Evolutionary conservation across 2,329 filamentous ascomycete species (phyloP).

Genomic region (Fusarium irregulare): DNA sequence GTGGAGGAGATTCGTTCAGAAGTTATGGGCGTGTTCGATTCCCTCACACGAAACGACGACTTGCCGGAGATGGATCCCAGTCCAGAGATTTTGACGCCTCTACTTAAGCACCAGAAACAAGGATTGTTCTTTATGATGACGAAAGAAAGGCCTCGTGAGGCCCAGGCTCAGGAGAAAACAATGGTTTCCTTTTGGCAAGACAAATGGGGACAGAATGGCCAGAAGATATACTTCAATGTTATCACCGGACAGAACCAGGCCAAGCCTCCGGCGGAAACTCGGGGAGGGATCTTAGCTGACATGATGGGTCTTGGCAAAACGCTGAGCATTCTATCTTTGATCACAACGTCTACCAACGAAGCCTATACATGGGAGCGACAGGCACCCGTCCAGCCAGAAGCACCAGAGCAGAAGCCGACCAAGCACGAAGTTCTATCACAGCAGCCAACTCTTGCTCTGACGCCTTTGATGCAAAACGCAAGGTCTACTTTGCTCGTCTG

Average conservation of each 20-base stretch:
- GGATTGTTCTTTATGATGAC: constrained; percentile 86
- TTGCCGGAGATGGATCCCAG: constrained; percentile 79
- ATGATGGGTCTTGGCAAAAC: constrained; percentile 94
- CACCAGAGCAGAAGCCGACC: constrained; percentile 54
- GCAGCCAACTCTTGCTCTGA: constrained; percentile 60
- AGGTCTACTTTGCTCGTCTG: constrained; percentile 87
- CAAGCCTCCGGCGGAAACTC: constrained; percentile 71
- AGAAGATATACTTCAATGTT: constrained; percentile 79
- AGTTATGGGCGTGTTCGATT: constrained; percentile 88
- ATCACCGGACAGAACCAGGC: constrained; percentile 78
- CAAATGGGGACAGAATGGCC: constrained; percentile 61
- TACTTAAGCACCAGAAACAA: constrained; percentile 90
- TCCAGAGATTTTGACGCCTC: constrained; percentile 68
- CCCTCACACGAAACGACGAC: constrained; percentile 78
- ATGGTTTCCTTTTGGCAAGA: constrained; percentile 83
- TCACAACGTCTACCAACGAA: constrained; percentile 72
- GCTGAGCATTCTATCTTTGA: constrained; percentile 83
- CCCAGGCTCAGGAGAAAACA: constrained; percentile 67
- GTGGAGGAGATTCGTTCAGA: constrained; percentile 89
- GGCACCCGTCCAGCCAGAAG: constrained; percentile 62
- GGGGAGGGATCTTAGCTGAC: constrained; percentile 81
- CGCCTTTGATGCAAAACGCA: constrained; percentile 71
- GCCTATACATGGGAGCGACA: constrained; percentile 70
- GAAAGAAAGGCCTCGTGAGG: constrained; percentile 76
- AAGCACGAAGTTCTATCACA: constrained; percentile 47